Evolutionary conservation across 768 basidiomycete genomes (phyloP), one percentile per base, ranked within the genome.

Genomic region (Lentinula detonsa): DNA sequence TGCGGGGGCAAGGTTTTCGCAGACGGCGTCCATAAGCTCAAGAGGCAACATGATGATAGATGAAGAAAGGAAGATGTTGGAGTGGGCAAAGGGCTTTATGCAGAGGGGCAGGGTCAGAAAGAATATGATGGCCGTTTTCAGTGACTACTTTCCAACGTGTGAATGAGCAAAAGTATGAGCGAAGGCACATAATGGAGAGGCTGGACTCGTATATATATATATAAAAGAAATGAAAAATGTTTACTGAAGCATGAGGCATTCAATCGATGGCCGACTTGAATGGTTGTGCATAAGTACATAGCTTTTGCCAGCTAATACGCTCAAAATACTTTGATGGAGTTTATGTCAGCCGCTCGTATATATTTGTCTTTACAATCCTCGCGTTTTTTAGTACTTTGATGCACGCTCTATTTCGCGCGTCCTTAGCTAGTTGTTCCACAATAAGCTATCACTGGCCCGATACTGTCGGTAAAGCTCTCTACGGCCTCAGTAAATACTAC

Each of bases 1-100:
- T 9, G 60, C 28, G 13, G 64, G 58, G 50, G 56, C 48, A 23
- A 69, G 66, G 68, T 64, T 58, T 65, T 70, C 45, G 67, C 73
- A 73, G 69, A 90, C 71, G 70, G 71, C 68, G 73, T 85, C 81
- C 65, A 88, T 66, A 66, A 91, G 82, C 67, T 92, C 90, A 49
- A 72, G 64, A 56, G 90, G 89, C 53, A 90, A 76, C 37, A 63
- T 65, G 49, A 72, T 64, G 63, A 83, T 68, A 64, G 77, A 84
- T 82, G 69, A 70, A 64, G 60, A 57, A 53, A 62, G 51, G 43
- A n/a, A 23, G 37, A 39, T 16, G 50, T 52, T 31, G 56, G 58
- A 56, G 59, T 54, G 37, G 55, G 52, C 55, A 39, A 37, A 55
- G 53, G 53, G 53, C 53, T 45, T 48, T 51, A 50, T 37, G 57